phyloP scores from a whole-genome alignment of 305 asterid species.

The Fraxinus dipetala region DNA sequence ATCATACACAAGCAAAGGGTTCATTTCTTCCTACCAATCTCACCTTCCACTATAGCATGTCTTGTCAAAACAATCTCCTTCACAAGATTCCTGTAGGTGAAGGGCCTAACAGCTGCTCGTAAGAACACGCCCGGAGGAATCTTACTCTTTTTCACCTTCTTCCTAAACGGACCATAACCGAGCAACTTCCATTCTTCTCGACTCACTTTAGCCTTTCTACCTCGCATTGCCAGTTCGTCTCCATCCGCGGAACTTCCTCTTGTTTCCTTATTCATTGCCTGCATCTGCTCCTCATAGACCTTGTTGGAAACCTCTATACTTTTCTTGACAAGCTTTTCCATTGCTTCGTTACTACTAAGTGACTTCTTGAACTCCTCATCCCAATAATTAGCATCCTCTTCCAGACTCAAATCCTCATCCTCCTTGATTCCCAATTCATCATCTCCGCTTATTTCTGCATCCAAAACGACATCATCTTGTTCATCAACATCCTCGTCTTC shows the following conservation, averaged over 20 bases:
- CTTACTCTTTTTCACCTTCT: constrained; percentile 59
- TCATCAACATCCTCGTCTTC: constrained; percentile 19
- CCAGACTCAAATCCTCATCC: constrained; percentile 41
- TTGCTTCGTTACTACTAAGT: constrained; percentile 59
- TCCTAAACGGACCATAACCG: constrained; percentile 71
- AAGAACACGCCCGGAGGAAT: constrained; percentile 72
- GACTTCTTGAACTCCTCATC: constrained; percentile 85
- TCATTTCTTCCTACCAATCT: constrained; percentile 56
- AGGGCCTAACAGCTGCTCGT: constrained; percentile 84
- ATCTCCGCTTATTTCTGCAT: constrained; percentile 42
- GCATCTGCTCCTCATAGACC: constrained; percentile 38
- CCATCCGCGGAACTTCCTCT: constrained; percentile 30
- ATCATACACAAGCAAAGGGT: not conserved
- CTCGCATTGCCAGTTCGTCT: constrained; percentile 63
- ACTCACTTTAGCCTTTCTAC: constrained; percentile 63
- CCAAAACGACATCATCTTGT: constrained; percentile 34
- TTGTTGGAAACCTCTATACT: constrained; percentile 42
- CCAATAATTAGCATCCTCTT: constrained; percentile 66
- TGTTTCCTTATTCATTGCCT: constrained; percentile 30
- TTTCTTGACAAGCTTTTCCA: constrained; percentile 75
- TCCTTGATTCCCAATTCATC: constrained; percentile 51
- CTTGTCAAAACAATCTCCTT: constrained; percentile 83
- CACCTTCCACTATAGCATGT: constrained; percentile 82
- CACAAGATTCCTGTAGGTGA: constrained; percentile 74
- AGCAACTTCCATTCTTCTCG: constrained; percentile 62